phyloP scores from a whole-genome alignment of 768 basidiomycete genomes.

The Trametes cubensis region DNA sequence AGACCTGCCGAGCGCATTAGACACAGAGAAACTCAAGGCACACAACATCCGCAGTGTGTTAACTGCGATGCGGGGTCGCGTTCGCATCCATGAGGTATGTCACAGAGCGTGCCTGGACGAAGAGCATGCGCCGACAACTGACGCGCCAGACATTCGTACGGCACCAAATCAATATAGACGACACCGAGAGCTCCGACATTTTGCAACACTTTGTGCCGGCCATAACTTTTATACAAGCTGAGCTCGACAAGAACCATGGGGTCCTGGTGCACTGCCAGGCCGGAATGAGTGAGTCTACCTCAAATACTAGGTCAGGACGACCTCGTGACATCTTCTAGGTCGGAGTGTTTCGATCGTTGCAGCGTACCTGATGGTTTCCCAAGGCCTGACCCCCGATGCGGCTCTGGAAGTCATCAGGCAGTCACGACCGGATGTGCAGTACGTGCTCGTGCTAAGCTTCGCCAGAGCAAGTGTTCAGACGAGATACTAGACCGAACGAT shows the following conservation, averaged over 20 bases:
- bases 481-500: slow-evolving; percentile 70
- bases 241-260: slow-evolving; percentile 72
- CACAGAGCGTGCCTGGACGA: not conserved
- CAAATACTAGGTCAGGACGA: not conserved
- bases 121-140: slow-evolving; percentile 4
- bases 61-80: slow-evolving; percentile 69
- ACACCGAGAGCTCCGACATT: slow-evolving; percentile 75
- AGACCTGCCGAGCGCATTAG: slow-evolving; percentile 68
- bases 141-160: slow-evolving; percentile 69
- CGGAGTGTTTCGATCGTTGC: slow-evolving; percentile 85
- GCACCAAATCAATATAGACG: slow-evolving; percentile 79
- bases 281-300: slow-evolving; percentile 72
- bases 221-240: slow-evolving; percentile 81
- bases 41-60: slow-evolving; percentile 78
- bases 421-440: slow-evolving; percentile 74
- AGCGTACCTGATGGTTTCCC: slow-evolving; percentile 85
- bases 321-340: slow-evolving; percentile 44
- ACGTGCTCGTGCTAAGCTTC: slow-evolving; percentile 32
- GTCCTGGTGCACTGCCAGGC: slow-evolving; percentile 92
- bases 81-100: slow-evolving; percentile 66
- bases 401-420: slow-evolving; percentile 72
- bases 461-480: not conserved
- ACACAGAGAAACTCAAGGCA: slow-evolving; percentile 61
- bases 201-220: slow-evolving; percentile 76
- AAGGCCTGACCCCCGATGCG: slow-evolving; percentile 53